These are phyloP conservation scores for Plasmodium coatneyi DNA, from an alignment of 169 alveolate species.

Conservation along the genomic window DNA sequence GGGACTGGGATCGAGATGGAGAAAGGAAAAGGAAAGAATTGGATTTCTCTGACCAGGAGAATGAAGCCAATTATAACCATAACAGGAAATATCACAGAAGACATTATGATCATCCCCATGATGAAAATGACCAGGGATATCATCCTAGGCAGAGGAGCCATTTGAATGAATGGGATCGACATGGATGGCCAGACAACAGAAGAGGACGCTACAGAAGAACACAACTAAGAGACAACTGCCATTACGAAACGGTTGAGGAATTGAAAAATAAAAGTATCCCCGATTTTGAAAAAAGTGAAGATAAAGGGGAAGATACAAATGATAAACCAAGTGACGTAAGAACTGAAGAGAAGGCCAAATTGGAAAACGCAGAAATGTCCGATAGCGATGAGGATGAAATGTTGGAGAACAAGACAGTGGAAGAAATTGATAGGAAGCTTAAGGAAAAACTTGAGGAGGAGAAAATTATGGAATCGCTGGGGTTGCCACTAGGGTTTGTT, in stretches of 20 bases:
- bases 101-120: not conserved
- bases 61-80: not conserved
- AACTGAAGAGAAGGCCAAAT: not conserved
- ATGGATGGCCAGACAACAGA: not conserved
- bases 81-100: not conserved
- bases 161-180: not conserved
- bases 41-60: constrained; percentile 9
- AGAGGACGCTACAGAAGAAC: constrained; percentile 26
- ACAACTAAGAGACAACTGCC: constrained; percentile 29
- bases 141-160: not conserved
- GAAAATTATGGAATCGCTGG: constrained; percentile 52
- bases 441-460: constrained; percentile 64
- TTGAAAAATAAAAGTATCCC: not conserved
- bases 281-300: not conserved
- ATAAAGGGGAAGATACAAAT: not conserved
- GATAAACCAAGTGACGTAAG: not conserved
- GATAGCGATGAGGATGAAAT: constrained; percentile 16
- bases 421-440: constrained; percentile 53
- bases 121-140: not conserved
- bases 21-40: not conserved
- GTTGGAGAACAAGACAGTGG: not conserved
- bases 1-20: not conserved
- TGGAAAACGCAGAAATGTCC: not conserved
- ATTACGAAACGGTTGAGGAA: constrained; percentile 56
- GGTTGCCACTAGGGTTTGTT: constrained; percentile 62